A percentile compares a stretch with the other conserved stretches of the same genome.
Evolutionary conservation across 192 early-diverging fungal species (phyloP).

Genomic region (Phlyctochytrium planicorne): DNA sequence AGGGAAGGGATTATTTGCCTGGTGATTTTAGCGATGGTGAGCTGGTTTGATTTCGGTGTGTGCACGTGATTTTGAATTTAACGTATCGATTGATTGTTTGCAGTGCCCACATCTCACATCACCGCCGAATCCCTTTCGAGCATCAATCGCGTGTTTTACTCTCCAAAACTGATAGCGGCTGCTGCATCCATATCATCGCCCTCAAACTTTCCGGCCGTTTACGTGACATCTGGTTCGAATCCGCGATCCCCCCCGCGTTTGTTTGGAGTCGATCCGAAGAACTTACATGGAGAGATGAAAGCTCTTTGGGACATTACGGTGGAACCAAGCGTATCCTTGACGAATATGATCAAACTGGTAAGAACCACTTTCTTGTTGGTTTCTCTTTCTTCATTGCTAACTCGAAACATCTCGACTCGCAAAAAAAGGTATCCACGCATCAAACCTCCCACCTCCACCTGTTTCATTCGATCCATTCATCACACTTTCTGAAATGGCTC

Average conservation of each 20-base stretch:
- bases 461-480: not conserved
- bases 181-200: not conserved
- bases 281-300: not conserved
- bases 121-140: not conserved
- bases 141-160: conserved; percentile 2
- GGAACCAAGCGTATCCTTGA: not conserved
- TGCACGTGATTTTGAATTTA: not conserved
- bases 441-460: not conserved
- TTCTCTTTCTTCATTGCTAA: too few relatives aligned
- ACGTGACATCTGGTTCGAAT: too few relatives aligned
- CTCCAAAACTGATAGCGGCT: not conserved
- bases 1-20: not conserved
- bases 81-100: too few relatives aligned
- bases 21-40: not conserved
- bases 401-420: not conserved
- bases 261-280: too few relatives aligned
- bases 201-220: not conserved
- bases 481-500: not conserved
- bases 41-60: not conserved
- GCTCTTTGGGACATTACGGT: not conserved
- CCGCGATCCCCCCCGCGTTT: too few relatives aligned
- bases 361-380: not conserved
- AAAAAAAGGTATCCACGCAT: not conserved
- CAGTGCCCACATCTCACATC: not conserved
- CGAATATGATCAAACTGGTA: not conserved